Base-by-base conservation (phyloP, 2,329 filamentous ascomycete species). In the Aspergillus ochraceoroseus region DNA sequence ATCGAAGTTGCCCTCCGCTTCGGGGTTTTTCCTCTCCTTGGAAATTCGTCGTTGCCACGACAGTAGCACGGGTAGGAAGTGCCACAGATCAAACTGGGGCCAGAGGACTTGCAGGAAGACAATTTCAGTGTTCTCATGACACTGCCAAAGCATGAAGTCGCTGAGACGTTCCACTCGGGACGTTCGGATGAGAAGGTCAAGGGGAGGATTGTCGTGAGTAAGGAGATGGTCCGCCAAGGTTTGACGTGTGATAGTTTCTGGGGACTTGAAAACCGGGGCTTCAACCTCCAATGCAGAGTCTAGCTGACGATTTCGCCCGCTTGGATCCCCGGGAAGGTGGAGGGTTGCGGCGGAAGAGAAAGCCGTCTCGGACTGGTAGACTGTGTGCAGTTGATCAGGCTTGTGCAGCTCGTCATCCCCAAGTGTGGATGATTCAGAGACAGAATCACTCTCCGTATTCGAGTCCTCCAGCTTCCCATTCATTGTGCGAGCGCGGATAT, bases 131-230 rank as follows among this genome's bases (percentile, higher is more conserved):
- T 90, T 75, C 59, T 95, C 80, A 59, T 96, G 89, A 56, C 87
- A 92, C 66, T 98, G 92, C 92, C 92, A 98, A 22, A 98, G 80
- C 89, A 98, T 92, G 57, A 96, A 98, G 63, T 98, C 92, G 59
- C 88, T 95, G 44, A 98, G 71, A 33, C 92, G 78, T 64, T 89
- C 84, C 9, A 98, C 92, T 18, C 89, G 90, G 48, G 88, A 95
- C 3, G 92, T 98, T 35, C 92, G 80, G 35, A 98, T 77, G 39
- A 98, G 81, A 8, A 98, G 75, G 59, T 98, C 92, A 28, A 96
- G 71, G 1, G 92, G 92, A 11, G 92, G 92, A 47, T 85, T 82
- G 38, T 80, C 79, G 33, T 83, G 79, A 3, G 90, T 96, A 67
- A 94, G 92, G 70, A 94, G 87, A 66, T 95, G 87, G 46, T 80